Percentiles rank a stretch among this genome's conserved stretches.
Evolutionary conservation across 1,139 yeast species (phyloP).

Genomic region (Ogataea hybrid): DNA sequence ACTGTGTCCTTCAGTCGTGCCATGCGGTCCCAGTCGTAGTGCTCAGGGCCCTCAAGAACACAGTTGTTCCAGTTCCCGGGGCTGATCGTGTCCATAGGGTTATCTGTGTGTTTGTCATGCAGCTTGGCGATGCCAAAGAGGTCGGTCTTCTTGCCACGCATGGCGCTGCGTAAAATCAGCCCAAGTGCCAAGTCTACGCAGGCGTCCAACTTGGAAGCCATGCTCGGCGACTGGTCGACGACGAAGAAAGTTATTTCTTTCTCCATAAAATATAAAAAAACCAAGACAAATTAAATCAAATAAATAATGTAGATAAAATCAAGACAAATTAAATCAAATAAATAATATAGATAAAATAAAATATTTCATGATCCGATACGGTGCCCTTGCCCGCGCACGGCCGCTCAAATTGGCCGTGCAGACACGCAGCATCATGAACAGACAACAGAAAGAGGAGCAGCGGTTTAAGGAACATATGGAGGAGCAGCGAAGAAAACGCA

Average conservation of each 20-base stretch:
- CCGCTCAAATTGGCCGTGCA: background rate
- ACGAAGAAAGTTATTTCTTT: slow-evolving; percentile 38
- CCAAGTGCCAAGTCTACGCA: slow-evolving; percentile 44
- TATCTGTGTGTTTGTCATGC: slow-evolving; percentile 31
- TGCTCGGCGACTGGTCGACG: slow-evolving; percentile 48
- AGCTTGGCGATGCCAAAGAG: slow-evolving; percentile 46
- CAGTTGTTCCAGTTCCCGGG: slow-evolving; percentile 25
- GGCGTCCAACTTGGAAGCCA: slow-evolving; percentile 42
- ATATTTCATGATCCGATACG: slow-evolving; percentile 1
- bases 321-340: no score
- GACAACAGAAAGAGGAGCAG: slow-evolving; percentile 17
- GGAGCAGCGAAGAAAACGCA: slow-evolving; percentile 11
- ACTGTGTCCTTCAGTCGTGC: slow-evolving; percentile 12
- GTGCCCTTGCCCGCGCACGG: background rate
- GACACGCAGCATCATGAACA: slow-evolving; percentile 4
- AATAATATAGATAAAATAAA: background rate
- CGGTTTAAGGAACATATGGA: slow-evolving; percentile 12
- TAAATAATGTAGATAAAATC: no score
- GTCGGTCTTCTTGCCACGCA: slow-evolving; percentile 57
- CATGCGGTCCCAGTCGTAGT: slow-evolving; percentile 17
- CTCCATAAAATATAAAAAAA: slow-evolving; percentile 33
- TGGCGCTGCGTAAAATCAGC: slow-evolving; percentile 40
- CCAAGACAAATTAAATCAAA: no score
- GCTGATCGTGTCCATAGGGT: slow-evolving; percentile 21
- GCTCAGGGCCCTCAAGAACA: slow-evolving; percentile 15